Conservation (phyloP, 2,329 filamentous ascomycete species). For the Calonectria pseudoturangicola region DNA sequence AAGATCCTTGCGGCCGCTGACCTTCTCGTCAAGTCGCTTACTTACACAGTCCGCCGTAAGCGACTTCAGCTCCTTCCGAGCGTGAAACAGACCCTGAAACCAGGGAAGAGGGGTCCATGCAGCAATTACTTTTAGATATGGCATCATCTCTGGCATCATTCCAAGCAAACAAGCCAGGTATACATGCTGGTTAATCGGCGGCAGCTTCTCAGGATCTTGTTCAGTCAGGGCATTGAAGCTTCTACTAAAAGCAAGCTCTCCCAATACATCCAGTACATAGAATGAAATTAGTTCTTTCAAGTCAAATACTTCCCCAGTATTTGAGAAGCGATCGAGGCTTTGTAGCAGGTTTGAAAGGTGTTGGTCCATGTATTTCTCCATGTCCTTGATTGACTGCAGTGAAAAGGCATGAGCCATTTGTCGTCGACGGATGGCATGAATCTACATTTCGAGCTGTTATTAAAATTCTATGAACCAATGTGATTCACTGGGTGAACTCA, state of each 20-base stretch:
- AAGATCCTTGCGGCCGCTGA: constrained; percentile 21
- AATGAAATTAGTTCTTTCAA: constrained; percentile 36
- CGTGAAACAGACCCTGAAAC: constrained; percentile 23
- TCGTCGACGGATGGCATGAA: constrained; percentile 31
- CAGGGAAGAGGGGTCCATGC: constrained; percentile 23
- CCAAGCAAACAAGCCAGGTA: constrained; percentile 30
- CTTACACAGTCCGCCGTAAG: constrained; percentile 32
- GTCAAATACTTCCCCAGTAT: constrained; percentile 29
- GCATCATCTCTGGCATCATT: constrained; percentile 35
- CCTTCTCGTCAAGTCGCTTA: constrained; percentile 14
- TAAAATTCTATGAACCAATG: background rate
- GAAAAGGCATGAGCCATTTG: constrained; percentile 38
- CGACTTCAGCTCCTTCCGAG: constrained; percentile 23
- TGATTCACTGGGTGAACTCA: background rate
- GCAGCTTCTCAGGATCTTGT: background rate
- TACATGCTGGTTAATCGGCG: constrained; percentile 32
- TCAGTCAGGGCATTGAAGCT: constrained; percentile 29
- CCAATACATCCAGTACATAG: constrained; percentile 31
- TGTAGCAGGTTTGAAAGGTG: constrained; percentile 20
- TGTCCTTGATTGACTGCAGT: constrained; percentile 23
- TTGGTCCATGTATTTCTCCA: constrained; percentile 33
- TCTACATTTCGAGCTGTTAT: background rate
- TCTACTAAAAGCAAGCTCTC: constrained; percentile 29
- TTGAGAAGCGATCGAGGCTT: constrained; percentile 26
- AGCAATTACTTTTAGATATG: constrained; percentile 7